Evolutionary conservation across 2,329 filamentous ascomycete species (phyloP), one percentile per base, ranked within the genome.

Genomic region (Cladosporium halotolerans): DNA sequence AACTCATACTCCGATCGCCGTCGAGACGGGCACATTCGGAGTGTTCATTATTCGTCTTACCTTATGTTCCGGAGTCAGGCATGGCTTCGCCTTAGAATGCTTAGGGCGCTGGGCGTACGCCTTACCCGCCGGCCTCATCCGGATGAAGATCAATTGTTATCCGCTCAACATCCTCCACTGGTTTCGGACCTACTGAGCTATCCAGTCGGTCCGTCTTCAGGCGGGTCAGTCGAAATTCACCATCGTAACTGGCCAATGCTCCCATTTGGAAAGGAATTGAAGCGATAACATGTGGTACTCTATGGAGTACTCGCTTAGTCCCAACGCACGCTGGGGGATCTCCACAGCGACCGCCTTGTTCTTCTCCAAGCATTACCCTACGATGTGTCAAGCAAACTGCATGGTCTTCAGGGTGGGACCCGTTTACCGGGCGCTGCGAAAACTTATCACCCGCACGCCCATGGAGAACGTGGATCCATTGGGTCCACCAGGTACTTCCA

Each of bases 361-460:
- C 38, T 9, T 19, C 16, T 28, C 23, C 47, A 51, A 51, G 48
- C 48, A 51, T 51, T 51, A 51, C 48, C 31, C 16, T 38, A 38
- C 43, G 6, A 38, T 51, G 40, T 44, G 48, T 51, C 48, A 51
- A 51, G 48, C 32, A 9, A 51, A 44, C 18, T 33, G 28, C 11
- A 32, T n/a, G 33, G 48, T 18, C 38, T 44, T 32, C n/a, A n/a
- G 9, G 31, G 48, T 43, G 48, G 33, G 34, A 51, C 48, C 13
- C 13, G 3, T 18, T 19, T 32, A 51, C 40, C 40, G 32, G 16
- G 14, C 32, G 40, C 43, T 44, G 48, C 23, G 40, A 28, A 51
- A 44, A 39, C 8, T 36, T 19, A 43, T 44, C 48, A 38, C 31
- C 48, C 16, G 48, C 48, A 31, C 48, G 48, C 48, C 48, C 48